Base-by-base conservation (phyloP, 1,139 yeast genomes). In the Protomyces inouyei region DNA sequence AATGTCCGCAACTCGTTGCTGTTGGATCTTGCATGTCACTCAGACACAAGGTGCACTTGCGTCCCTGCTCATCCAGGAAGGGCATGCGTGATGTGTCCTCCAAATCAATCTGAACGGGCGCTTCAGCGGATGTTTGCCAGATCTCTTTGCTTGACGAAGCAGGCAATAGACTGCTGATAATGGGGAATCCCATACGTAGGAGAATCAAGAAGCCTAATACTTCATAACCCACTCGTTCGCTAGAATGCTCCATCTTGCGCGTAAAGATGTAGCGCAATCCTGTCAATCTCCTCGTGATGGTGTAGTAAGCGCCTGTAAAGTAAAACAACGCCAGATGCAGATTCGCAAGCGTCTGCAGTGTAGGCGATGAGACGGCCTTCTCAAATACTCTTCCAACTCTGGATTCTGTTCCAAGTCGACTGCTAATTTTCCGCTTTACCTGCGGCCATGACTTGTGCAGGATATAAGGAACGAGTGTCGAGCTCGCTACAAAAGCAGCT, bases 1-100 rank as follows among this genome's bases (percentile, higher is more conserved):
- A 68, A 74, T 93, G 98, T 0, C 98, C 98, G 76, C 98, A 93
- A 9, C 86, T 83, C 0, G 96, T 91, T 66, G 91, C 84, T 0
- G 96, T 80, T 1, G 98, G 98, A 68, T 88, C 83, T 1, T 78
- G 79, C 95, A 93, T 88, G 18, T 82, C 79, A 5, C 88, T 85
- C 43, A 92, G 79, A 73, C 98, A 93, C 46, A 93, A 78, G 79
- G 91, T 87, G 73, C 98, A 93, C 57, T 81, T 79, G 60, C 98
- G 79, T 0, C 95, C 85, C 43, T 77, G 76, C 64, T 80, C 85
- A 0, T 93, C 88, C 32, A 93, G 83, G 72, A 84, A 92, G 1
- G 90, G 86, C 66, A 92, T 77, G 21, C 77, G 77, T 0, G 70
- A 68, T 0, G 83, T 79, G 70, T 92, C 85, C 0, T 84, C 77